Evolutionary conservation across 768 basidiomycete genomes (phyloP).

Genomic region (Tylopilus sp.): DNA sequence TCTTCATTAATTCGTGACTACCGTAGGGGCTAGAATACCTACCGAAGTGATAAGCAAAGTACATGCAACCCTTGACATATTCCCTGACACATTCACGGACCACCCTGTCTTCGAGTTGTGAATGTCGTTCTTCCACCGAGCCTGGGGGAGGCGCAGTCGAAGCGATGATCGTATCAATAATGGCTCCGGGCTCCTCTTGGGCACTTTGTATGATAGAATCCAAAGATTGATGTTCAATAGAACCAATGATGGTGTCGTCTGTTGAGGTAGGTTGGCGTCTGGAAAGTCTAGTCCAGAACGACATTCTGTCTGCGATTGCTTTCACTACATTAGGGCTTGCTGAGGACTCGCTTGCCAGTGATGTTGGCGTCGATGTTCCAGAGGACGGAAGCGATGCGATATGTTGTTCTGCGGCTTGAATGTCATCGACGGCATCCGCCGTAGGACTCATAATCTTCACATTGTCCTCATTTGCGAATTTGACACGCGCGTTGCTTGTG

Average conservation of each 20-base stretch:
- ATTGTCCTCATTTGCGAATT: conserved; percentile 48
- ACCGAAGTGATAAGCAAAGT: conserved; percentile 87
- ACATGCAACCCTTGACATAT: conserved; percentile 84
- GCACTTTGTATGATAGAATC: conserved; percentile 42
- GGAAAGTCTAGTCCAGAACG: conserved; percentile 70
- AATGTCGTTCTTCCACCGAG: conserved; percentile 62
- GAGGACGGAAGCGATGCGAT: conserved; percentile 36
- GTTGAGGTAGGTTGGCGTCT: conserved; percentile 37
- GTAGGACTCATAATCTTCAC: conserved; percentile 44
- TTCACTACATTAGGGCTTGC: conserved; percentile 55
- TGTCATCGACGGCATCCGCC: conserved; percentile 2
- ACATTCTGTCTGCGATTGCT: conserved; percentile 60
- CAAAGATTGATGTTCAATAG: conserved; percentile 24
- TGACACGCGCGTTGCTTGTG: conserved; percentile 40
- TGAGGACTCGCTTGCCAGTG: conserved; percentile 40
- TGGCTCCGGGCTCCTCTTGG: conserved; percentile 47
- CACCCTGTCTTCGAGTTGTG: conserved; percentile 81
- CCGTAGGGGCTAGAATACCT: conserved; percentile 15
- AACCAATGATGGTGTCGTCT: conserved; percentile 7
- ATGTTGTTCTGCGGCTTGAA: conserved; percentile 1
- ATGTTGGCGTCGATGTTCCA: conserved; percentile 53
- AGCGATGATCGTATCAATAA: conserved; percentile 55
- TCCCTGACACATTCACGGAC: conserved; percentile 74
- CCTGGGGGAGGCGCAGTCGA: conserved; percentile 60
- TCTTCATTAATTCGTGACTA: neutral